Base-by-base conservation (phyloP, 306 rosid genomes). In the Benincasa hispida region DNA sequence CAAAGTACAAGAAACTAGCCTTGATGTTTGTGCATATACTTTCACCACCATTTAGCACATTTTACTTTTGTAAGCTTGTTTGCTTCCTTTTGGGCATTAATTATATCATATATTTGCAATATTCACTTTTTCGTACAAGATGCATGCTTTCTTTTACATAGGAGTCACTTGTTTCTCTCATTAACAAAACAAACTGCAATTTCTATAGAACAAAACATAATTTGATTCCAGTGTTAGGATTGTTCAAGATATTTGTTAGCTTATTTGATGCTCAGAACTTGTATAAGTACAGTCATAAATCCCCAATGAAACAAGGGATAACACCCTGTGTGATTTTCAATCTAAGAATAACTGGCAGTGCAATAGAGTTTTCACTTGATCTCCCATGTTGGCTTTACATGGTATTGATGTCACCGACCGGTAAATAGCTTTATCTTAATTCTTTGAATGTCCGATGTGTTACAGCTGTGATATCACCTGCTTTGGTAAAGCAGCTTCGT, bases 391-490 rank as follows among this genome's bases (percentile, higher is more conserved):
- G 41, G 39, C 22, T 69, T 69, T 27, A 45, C 57, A 47, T 27
- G 57, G 48, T 22, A 45, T 70, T 72, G 57, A 27, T 70, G 54
- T 69, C 13, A 8, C 32, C n/a, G 34, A 45, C 73, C 73, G 28
- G 61, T 15, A 60, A 72, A 30, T 51, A 11, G 47, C 67, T 81
- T 68, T 74, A 61, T 32, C n/a, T 60, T 78, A 39, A 54, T 81
- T 72, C 32, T 74, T 6, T 77, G 19, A 37, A 56, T 81, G 69
- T 78, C 37, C 57, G 2, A 25, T 79, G 80, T 42, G 74, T 75
- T 80, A 77, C 92, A 92, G 97, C 91, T 74, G 80, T 87, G 79
- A 87, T 95, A 88, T 72, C 17, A 35, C 72, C 72, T 3, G 51
- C 51, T n/a, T 66, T 66, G 72, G 72, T 66, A 66, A 66, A 66